Percentiles rank a stretch among this genome's conserved stretches.
Evolutionary conservation across 139 green algal genomes (phyloP).

Genomic region (Diplosphaera chodatii): DNA sequence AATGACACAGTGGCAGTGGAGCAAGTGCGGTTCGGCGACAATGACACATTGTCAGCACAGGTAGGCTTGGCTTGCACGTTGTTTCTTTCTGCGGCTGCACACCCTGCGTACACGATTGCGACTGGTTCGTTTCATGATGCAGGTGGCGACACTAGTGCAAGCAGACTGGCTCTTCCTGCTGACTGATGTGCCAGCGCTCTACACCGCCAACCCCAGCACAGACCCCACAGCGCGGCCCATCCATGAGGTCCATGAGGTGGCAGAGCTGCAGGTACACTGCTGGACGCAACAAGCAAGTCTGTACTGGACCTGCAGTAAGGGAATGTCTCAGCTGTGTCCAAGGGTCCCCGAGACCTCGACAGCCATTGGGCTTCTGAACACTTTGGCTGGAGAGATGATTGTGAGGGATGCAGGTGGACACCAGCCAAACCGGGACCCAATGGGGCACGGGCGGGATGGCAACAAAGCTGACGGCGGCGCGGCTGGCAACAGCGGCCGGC

Average conservation of each 20-base stretch:
- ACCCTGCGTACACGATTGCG: too few species aligned
- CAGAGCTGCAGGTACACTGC: constrained; percentile 35
- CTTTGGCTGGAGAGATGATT: too few species aligned
- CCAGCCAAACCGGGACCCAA: constrained; percentile 55
- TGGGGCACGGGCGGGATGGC: constrained; percentile 93
- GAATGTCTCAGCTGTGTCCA: too few species aligned
- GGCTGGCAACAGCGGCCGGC: constrained; percentile 81
- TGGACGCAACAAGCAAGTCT: background rate
- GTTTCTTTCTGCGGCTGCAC: too few species aligned
- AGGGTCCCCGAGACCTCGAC: too few species aligned
- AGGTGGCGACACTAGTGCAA: constrained; percentile 79
- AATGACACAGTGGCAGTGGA: constrained; percentile 88
- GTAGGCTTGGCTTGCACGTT: constrained; percentile 16
- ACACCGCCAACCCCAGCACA: constrained; percentile 70
- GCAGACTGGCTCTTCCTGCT: constrained; percentile 91
- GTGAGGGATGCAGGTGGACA: constrained; percentile 60
- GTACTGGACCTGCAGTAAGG: too few species aligned
- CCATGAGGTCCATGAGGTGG: constrained; percentile 69
- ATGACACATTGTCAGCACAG: constrained; percentile 90
- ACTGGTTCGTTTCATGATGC: constrained; percentile 7
- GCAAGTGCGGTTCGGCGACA: constrained; percentile 90
- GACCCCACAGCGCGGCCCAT: constrained; percentile 49
- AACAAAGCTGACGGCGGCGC: constrained; percentile 90
- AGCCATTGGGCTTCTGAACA: too few species aligned
- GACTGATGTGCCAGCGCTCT: constrained; percentile 90